Base-by-base conservation (phyloP, 345 rosid genomes). In the Eucalyptus fibrosa region DNA sequence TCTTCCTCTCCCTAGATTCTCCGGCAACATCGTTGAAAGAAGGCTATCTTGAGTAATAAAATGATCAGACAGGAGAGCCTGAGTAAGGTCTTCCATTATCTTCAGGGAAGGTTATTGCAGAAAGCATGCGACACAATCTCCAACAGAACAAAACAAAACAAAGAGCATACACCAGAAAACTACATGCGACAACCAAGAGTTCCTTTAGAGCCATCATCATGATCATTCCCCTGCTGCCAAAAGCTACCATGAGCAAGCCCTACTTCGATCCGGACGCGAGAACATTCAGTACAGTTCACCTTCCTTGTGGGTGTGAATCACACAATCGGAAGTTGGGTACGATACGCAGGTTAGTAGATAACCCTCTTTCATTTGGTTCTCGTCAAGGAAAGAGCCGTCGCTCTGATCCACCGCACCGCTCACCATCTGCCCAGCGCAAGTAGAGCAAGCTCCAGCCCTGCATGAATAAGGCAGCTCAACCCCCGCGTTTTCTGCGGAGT, bases 401-500 rank as follows among this genome's bases (percentile, higher is more conserved):
- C 97, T 93, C 90, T 97, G 99, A 47, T 95, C 96, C 28, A 97
- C 99, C 1, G 94, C 10, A 11, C 99, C 99, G 1, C 93, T 67
- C 88, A 30, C 94, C 51, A 95, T 59, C 94, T 93, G 93, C 88
- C 98, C 99, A 0, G 98, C 97, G 40, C 99, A 97, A 42, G 95
- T 97, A 7, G 96, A 97, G 95, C 99, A 97, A 7, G 99, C 99
- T n/a, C 99, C 99, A 3, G 99, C 99, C 92, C 97, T 93, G 95
- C 99, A 97, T 26, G 98, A 97, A 88, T 94, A 96, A 26, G 99
- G 99, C 92, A 97, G 92, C 23, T 97, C 99, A 10, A 94, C 56
- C 90, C 98, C 99, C 0, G 98, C 98, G 6, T 88, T 91, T 92
- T 97, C 99, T 2, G 98, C 99, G 5, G 98, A 95, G 86, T 97